Percentiles rank a stretch among this genome's conserved stretches.
These are phyloP conservation scores for Kalmanozyma brasiliensis DNA, from an alignment of 1,284 basidiomycete species.

Conservation along the genomic window DNA sequence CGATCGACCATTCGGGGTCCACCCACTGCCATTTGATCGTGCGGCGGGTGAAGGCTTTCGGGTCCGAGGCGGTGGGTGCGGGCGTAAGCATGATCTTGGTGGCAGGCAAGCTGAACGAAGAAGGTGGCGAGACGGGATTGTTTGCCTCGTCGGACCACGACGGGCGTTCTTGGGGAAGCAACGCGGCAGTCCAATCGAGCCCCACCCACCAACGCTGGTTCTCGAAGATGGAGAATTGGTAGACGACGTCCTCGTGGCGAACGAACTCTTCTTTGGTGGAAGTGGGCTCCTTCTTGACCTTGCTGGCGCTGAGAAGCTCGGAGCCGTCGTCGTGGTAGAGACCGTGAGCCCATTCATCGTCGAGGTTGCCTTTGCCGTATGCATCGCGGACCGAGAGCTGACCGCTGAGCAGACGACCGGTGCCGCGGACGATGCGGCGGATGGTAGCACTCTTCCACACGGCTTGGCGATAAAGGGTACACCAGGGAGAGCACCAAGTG, in stretches of 20 bases:
- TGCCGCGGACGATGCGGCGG: slow-evolving; percentile 43
- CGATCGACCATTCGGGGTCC: slow-evolving; percentile 69
- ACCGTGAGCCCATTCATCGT: slow-evolving; percentile 38
- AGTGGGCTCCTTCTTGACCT: neutral
- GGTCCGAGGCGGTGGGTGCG: slow-evolving; percentile 45
- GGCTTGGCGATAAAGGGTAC: slow-evolving; percentile 58
- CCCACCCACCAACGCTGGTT: slow-evolving; percentile 88
- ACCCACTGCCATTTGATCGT: slow-evolving; percentile 69
- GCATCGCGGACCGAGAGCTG: slow-evolving; percentile 25
- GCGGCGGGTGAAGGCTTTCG: slow-evolving; percentile 57
- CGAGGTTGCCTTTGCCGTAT: slow-evolving; percentile 43
- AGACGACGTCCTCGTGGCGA: slow-evolving; percentile 60
- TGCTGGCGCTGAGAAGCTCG: slow-evolving; percentile 4
- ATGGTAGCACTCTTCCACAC: slow-evolving; percentile 65
- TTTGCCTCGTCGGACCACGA: slow-evolving; percentile 75
- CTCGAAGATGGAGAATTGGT: slow-evolving; percentile 75
- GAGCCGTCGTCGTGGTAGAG: slow-evolving; percentile 29
- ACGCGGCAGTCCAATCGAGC: slow-evolving; percentile 86
- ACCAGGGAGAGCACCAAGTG: slow-evolving; percentile 67
- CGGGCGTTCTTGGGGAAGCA: slow-evolving; percentile 87
- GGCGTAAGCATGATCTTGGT: slow-evolving; percentile 64
- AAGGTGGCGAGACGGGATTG: slow-evolving; percentile 70
- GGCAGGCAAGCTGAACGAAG: slow-evolving; percentile 72
- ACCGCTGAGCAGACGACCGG: slow-evolving; percentile 49
- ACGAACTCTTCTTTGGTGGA: slow-evolving; percentile 30